These are phyloP conservation scores for Solanum lignicaule DNA, from an alignment of 257 asterid species.

Conservation along the genomic window DNA sequence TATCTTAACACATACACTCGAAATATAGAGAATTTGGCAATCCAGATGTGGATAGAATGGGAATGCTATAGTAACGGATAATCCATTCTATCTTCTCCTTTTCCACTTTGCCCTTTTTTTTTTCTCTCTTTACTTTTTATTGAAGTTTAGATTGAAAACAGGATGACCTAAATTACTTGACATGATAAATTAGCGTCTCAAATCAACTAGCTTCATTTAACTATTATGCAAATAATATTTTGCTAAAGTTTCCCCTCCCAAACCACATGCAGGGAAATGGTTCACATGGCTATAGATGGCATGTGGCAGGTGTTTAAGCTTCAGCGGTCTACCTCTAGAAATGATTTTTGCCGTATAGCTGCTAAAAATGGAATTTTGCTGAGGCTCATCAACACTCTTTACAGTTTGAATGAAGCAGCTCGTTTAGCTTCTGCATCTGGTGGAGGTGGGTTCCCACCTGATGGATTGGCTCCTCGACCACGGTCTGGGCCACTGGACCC, in stretches of 20 bases:
- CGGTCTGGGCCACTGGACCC: constrained; percentile 73
- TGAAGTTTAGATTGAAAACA: not conserved
- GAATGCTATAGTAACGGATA: not conserved
- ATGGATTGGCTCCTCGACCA: constrained; percentile 53
- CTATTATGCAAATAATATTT: not conserved
- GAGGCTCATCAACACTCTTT: constrained; percentile 86
- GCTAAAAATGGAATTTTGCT: constrained; percentile 89
- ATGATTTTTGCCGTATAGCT: constrained; percentile 91
- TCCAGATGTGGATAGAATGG: not conserved
- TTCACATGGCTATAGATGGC: constrained; percentile 99
- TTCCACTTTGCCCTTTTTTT: not conserved
- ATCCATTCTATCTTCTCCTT: not conserved
- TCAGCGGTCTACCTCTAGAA: constrained; percentile 84
- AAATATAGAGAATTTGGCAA: not conserved
- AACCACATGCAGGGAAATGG: constrained; percentile 79
- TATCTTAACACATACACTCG: not conserved
- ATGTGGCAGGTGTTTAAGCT: constrained; percentile 99
- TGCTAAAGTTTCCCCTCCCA: not conserved
- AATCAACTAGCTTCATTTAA: not conserved
- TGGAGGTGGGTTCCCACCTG: constrained; percentile 66
- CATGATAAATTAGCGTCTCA: not conserved
- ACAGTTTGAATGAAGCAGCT: constrained; percentile 88
- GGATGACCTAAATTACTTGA: not conserved
- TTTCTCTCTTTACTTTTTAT: not conserved
- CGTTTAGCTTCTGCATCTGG: constrained; percentile 73